phyloP scores from a whole-genome alignment of 208 protist species.

The Wallacemonas sp. region DNA sequence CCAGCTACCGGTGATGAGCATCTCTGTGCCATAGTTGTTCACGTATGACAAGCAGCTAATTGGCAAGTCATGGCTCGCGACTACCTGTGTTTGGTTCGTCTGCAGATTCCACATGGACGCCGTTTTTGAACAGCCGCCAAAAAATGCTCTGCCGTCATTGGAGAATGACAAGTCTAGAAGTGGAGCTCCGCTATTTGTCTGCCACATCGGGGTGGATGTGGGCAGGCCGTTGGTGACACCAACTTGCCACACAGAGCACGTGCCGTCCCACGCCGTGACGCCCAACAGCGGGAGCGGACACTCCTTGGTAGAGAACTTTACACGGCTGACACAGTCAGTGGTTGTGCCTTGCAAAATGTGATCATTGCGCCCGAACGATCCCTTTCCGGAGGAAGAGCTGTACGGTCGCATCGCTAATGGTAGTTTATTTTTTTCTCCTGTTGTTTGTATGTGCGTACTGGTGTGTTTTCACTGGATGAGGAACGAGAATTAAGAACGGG shows the following conservation, averaged over 20 bases:
- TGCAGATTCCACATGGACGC: conserved; percentile 77
- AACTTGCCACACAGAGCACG: conserved; percentile 78
- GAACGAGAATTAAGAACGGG: background rate
- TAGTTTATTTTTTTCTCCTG: background rate
- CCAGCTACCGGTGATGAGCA: conserved; percentile 84
- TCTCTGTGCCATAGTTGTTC: conserved; percentile 14
- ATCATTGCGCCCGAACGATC: conserved; percentile 4
- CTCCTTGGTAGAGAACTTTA: conserved; percentile 60
- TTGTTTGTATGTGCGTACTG: background rate
- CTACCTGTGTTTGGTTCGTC: conserved; percentile 58
- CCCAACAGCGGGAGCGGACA: conserved; percentile 63
- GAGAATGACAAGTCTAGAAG: conserved; percentile 71
- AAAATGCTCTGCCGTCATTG: conserved; percentile 71
- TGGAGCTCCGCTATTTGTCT: conserved; percentile 42
- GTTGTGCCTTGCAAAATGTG: conserved; percentile 58
- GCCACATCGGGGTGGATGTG: conserved; percentile 43
- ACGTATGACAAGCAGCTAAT: conserved; percentile 74
- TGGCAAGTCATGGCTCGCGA: conserved; percentile 81
- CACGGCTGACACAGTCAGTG: conserved; percentile 62
- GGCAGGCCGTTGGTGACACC: conserved; percentile 22
- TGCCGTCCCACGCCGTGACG: conserved; percentile 73
- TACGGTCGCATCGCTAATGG: background rate
- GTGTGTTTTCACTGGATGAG: background rate
- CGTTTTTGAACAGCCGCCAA: conserved; percentile 71
- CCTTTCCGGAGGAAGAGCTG: background rate